These are phyloP conservation scores for Penicillium sp. DNA, from an alignment of 2,329 filamentous ascomycete genomes.

Conservation along the genomic window DNA sequence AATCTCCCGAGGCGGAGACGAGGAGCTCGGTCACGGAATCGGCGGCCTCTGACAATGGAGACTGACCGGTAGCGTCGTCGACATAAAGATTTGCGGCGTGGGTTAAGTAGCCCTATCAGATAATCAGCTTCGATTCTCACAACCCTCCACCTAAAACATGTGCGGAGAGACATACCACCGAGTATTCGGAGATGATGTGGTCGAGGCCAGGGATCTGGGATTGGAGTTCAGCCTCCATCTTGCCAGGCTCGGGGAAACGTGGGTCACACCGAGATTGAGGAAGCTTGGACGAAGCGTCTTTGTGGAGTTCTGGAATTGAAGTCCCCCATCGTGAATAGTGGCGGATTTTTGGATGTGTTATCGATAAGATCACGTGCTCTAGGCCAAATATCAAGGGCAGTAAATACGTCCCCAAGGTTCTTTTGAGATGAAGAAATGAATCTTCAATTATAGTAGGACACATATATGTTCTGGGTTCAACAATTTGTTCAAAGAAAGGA, in stretches of 20 bases:
- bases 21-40: conserved; percentile 82
- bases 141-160: neutral
- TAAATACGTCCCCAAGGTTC: neutral
- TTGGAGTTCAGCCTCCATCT: conserved; percentile 86
- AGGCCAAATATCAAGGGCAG: too few relatives aligned
- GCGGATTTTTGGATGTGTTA: conserved; percentile 24
- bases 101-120: conserved; percentile 71
- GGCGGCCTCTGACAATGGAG: conserved; percentile 81
- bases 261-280: neutral
- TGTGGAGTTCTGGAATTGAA: conserved; percentile 7
- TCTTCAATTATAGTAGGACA: neutral
- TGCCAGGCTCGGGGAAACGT: conserved; percentile 1
- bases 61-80: conserved; percentile 66
- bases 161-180: conserved; percentile 54
- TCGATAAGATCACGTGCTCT: conserved; percentile 27
- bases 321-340: conserved; percentile 18
- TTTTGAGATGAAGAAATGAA: neutral
- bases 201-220: conserved; percentile 82
- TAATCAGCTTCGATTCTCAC: conserved; percentile 8
- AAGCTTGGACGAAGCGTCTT: neutral
- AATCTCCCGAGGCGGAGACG: conserved; percentile 85
- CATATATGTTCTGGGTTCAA: too few relatives aligned
- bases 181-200: conserved; percentile 85
- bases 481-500: too few relatives aligned
- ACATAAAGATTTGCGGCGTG: conserved; percentile 86